Evolutionary conservation across 208 protist species (phyloP).

Genomic region (Jaenimonas drosophilae): DNA sequence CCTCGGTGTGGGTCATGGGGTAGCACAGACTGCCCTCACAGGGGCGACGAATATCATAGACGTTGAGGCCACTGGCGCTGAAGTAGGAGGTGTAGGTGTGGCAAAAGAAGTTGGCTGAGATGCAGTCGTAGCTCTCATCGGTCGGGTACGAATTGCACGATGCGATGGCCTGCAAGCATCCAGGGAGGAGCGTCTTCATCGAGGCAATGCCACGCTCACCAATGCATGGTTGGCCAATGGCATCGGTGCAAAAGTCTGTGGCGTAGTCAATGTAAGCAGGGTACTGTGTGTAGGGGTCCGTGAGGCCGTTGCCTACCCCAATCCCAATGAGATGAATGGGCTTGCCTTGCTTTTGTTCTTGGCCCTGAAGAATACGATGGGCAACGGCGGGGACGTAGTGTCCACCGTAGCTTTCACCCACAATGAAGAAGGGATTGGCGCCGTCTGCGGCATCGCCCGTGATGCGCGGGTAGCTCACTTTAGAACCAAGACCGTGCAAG

Average conservation of each 20-base stretch:
- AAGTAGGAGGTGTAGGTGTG: slow-evolving; percentile 27
- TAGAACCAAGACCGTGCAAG: slow-evolving; percentile 55
- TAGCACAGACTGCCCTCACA: slow-evolving; percentile 79
- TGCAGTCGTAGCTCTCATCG: background rate
- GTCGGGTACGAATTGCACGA: slow-evolving; percentile 13
- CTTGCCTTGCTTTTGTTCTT: slow-evolving; percentile 12
- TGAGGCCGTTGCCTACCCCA: slow-evolving; percentile 85
- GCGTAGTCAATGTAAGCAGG: slow-evolving; percentile 39
- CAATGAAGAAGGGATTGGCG: slow-evolving; percentile 66
- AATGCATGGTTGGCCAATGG: slow-evolving; percentile 38
- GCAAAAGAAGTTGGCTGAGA: slow-evolving; percentile 12
- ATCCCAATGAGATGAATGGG: slow-evolving; percentile 59
- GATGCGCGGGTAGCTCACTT: slow-evolving; percentile 21
- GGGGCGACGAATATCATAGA: slow-evolving; percentile 69
- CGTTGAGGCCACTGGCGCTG: slow-evolving; percentile 50
- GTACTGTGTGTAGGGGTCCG: slow-evolving; percentile 75
- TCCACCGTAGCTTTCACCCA: slow-evolving; percentile 69
- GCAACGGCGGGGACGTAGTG: slow-evolving; percentile 55
- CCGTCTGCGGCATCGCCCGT: background rate
- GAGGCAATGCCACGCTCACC: slow-evolving; percentile 14
- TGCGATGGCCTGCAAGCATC: slow-evolving; percentile 25
- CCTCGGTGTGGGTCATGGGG: slow-evolving; percentile 34
- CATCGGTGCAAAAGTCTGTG: slow-evolving; percentile 45
- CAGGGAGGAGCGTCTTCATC: slow-evolving; percentile 35
- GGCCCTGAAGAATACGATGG: slow-evolving; percentile 16